Evolutionary conservation across 2,329 filamentous ascomycete species (phyloP).

Genomic region (Periconia sp.): DNA sequence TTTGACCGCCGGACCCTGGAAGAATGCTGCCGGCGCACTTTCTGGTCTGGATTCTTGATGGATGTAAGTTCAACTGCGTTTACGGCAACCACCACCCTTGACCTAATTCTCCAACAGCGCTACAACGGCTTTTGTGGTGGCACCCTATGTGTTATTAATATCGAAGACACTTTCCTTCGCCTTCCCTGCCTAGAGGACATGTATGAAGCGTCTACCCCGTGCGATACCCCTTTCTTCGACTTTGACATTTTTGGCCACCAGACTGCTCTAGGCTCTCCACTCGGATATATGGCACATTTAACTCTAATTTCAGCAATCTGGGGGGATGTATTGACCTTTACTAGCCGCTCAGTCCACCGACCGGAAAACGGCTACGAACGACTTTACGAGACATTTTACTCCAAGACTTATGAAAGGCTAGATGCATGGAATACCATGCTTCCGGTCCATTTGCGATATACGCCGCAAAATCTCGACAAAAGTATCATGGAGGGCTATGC

Average conservation of each 20-base stretch:
- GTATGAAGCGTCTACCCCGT: conserved; percentile 67
- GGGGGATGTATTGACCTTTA: conserved; percentile 67
- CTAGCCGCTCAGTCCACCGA: conserved; percentile 59
- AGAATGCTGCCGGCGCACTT: conserved; percentile 72
- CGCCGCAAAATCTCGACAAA: conserved; percentile 62
- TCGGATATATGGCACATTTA: conserved; percentile 63
- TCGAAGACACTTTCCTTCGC: conserved; percentile 70
- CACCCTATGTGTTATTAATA: conserved; percentile 60
- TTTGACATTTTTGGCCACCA: conserved; percentile 53
- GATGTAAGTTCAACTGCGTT: conserved; percentile 59
- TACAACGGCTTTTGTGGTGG: conserved; percentile 65
- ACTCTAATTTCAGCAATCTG: conserved; percentile 69
- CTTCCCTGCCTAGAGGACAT: conserved; percentile 66
- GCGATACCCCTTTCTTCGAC: conserved; percentile 67
- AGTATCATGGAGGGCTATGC: conserved; percentile 61
- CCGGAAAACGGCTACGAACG: conserved; percentile 51
- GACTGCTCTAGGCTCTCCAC: conserved; percentile 37
- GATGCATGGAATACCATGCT: conserved; percentile 65
- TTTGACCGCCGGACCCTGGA: conserved; percentile 64
- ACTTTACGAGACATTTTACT: conserved; percentile 59
- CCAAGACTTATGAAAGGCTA: conserved; percentile 58
- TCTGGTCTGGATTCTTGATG: conserved; percentile 74
- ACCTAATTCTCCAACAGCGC: conserved; percentile 51
- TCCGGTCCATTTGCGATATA: conserved; percentile 62
- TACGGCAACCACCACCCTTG: conserved; percentile 36